Evolutionary conservation across 257 asterid genomes (phyloP).

Genomic region (Solanum acaule): DNA sequence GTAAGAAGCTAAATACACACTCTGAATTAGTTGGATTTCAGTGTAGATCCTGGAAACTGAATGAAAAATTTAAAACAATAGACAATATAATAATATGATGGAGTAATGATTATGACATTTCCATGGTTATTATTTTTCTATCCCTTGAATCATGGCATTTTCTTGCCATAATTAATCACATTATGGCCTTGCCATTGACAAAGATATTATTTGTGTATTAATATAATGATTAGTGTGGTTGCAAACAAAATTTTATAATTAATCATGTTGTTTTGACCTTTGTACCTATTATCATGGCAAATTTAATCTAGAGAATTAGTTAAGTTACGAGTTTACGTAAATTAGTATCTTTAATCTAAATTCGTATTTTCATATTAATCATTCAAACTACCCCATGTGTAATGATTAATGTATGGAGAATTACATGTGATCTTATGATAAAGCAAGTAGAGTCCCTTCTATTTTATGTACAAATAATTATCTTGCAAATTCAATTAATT

Average conservation of each 20-base stretch:
- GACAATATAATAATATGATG: neutral
- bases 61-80: neutral
- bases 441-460: neutral
- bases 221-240: neutral
- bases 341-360: neutral
- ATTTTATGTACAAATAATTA: neutral
- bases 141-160: neutral
- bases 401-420: neutral
- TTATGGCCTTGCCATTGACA: neutral
- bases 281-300: neutral
- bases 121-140: neutral
- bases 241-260: neutral
- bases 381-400: neutral
- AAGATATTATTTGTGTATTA: neutral
- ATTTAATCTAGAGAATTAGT: neutral
- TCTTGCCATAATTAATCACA: neutral
- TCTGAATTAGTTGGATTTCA: neutral
- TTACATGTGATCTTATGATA: neutral
- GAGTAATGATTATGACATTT: neutral
- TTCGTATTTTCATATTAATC: neutral
- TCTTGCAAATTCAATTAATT: neutral
- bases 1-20: too few relatives aligned
- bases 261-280: neutral
- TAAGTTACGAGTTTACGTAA: neutral
- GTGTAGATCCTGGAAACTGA: neutral